Percentiles rank a stretch among this genome's conserved stretches.
These are phyloP conservation scores for Hyparrhenia diplandra DNA, from an alignment of 176 grass and related monocot species.

Conservation along the genomic window DNA sequence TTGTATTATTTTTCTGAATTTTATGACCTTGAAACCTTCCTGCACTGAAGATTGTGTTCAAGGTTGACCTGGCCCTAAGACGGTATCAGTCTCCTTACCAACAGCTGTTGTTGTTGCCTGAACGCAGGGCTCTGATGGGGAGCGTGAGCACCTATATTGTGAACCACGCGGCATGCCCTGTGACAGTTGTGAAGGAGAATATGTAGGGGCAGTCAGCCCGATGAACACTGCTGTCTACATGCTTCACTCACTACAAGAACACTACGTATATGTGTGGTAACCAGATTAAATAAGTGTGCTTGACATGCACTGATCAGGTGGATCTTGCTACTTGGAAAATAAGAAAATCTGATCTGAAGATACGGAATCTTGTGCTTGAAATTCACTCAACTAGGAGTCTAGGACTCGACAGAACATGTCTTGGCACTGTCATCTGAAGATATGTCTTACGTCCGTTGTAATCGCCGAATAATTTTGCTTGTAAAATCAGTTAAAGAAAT, in stretches of 20 bases:
- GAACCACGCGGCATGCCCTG: constrained; percentile 49
- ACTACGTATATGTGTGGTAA: background rate
- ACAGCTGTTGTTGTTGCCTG: background rate
- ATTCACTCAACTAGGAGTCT: background rate
- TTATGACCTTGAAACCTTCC: background rate
- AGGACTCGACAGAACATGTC: background rate
- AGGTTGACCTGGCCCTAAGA: background rate
- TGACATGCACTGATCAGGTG: background rate
- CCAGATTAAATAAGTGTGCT: background rate
- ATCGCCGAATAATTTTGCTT: background rate
- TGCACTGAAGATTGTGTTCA: background rate
- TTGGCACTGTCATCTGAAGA: background rate
- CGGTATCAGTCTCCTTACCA: background rate
- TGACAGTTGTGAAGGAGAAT: constrained; percentile 69
- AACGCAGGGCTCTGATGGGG: constrained; percentile 66
- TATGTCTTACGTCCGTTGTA: background rate
- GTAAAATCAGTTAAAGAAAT: background rate
- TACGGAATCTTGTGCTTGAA: background rate
- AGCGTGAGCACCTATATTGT: constrained; percentile 69
- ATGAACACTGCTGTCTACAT: background rate
- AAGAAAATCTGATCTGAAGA: background rate
- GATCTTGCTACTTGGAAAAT: background rate
- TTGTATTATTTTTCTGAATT: background rate
- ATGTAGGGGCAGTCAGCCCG: constrained; percentile 1
- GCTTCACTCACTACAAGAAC: background rate